Evolutionary conservation across 257 asterid species (phyloP).

Genomic region (Penstemon davidsonii): DNA sequence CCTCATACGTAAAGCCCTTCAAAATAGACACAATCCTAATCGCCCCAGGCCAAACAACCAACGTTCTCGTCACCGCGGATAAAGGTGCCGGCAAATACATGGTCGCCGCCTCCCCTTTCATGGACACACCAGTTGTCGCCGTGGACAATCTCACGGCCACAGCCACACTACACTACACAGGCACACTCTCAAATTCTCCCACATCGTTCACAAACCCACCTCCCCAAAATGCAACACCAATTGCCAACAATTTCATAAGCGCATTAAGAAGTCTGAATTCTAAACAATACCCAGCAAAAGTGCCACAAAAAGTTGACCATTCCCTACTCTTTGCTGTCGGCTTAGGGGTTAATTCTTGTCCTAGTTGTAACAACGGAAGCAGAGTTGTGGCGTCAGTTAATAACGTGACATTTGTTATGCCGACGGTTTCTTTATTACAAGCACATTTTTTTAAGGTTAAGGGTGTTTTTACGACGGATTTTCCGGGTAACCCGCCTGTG

Average conservation of each 20-base stretch:
- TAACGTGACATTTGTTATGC: slow-evolving; percentile 68
- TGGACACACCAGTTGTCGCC: slow-evolving; percentile 54
- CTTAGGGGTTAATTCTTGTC: slow-evolving; percentile 53
- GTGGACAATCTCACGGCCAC: slow-evolving; percentile 59
- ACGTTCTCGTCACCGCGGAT: slow-evolving; percentile 39
- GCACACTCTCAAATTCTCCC: slow-evolving; percentile 42
- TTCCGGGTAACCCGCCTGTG: slow-evolving; percentile 52
- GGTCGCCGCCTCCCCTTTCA: slow-evolving; percentile 57
- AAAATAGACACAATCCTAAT: slow-evolving; percentile 47
- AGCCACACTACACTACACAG: slow-evolving; percentile 61
- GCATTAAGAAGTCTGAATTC: slow-evolving; percentile 59
- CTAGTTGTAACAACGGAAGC: slow-evolving; percentile 56
- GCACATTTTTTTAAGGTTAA: slow-evolving; percentile 52
- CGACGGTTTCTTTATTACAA: slow-evolving; percentile 47
- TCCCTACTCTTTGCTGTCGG: slow-evolving; percentile 56
- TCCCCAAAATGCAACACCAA: slow-evolving; percentile 53
- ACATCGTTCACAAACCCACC: slow-evolving; percentile 45
- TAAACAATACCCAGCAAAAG: slow-evolving; percentile 47
- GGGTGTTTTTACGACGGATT: slow-evolving; percentile 67
- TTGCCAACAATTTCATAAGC: slow-evolving; percentile 49
- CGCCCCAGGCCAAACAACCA: slow-evolving; percentile 73
- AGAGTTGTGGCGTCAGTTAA: slow-evolving; percentile 52
- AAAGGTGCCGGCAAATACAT: slow-evolving; percentile 27
- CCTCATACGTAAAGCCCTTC: slow-evolving; percentile 63
- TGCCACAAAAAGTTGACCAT: slow-evolving; percentile 45